These are phyloP conservation scores for Flueggea neowawraea DNA, from an alignment of 441 rosid genomes.

Conservation along the genomic window DNA sequence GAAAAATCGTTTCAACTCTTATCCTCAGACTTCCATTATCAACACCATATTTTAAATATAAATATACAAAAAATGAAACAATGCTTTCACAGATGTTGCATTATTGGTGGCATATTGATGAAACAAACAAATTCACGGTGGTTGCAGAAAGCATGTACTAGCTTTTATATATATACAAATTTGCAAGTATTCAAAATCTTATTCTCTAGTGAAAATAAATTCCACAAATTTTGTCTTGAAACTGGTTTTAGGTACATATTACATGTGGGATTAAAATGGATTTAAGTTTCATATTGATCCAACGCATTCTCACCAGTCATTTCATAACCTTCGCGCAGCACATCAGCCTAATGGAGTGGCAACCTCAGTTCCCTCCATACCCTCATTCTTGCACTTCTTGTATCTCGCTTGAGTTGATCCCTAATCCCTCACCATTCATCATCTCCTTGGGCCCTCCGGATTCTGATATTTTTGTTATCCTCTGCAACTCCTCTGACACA, in stretches of 20 bases:
- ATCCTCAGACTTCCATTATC: too few species aligned
- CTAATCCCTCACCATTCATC: constrained; percentile 32
- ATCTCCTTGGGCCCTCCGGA: constrained; percentile 38
- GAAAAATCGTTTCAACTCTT: too few species aligned
- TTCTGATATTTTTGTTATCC: constrained; percentile 66
- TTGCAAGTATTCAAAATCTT: not conserved
- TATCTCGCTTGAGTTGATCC: not conserved
- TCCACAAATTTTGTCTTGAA: not conserved
- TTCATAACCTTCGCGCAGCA: not conserved
- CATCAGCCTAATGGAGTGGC: not conserved
- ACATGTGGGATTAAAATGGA: not conserved
- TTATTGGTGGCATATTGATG: too few species aligned
- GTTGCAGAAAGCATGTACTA: too few species aligned
- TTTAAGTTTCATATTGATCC: not conserved
- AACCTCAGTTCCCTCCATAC: constrained; percentile 16
- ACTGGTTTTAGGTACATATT: not conserved
- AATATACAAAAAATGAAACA: too few species aligned
- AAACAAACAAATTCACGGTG: too few species aligned
- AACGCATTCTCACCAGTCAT: not conserved
- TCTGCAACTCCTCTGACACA: constrained; percentile 58
- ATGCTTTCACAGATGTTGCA: too few species aligned
- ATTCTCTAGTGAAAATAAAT: constrained; percentile 3
- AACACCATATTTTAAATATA: too few species aligned
- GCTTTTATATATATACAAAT: not conserved
- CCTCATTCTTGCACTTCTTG: not conserved